A percentile compares a stretch with the other conserved stretches of the same genome.
Evolutionary conservation across 352 stramenopile species (phyloP).

Genomic region (Phytophthora chlamydospora): DNA sequence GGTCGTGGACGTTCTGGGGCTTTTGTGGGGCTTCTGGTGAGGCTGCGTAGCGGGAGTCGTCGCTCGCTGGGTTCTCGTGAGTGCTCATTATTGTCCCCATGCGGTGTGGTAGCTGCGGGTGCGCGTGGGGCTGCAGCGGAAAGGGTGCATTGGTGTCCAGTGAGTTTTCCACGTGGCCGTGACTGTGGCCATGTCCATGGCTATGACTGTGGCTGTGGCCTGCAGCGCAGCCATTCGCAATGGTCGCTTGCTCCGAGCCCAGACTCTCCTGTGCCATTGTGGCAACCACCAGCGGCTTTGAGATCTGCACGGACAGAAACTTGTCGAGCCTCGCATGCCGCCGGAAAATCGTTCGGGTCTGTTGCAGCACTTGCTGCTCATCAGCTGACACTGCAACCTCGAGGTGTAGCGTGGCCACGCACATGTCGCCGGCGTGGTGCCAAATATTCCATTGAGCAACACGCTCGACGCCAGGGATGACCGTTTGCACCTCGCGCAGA

Average conservation of each 20-base stretch:
- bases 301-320: slow-evolving; percentile 71
- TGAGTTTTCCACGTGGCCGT: slow-evolving; percentile 21
- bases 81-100: slow-evolving; percentile 54
- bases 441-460: slow-evolving; percentile 79
- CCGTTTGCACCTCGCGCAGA: slow-evolving; percentile 53
- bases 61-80: slow-evolving; percentile 67
- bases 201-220: slow-evolving; percentile 20
- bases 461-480: slow-evolving; percentile 46
- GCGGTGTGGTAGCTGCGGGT: slow-evolving; percentile 26
- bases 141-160: slow-evolving; percentile 14
- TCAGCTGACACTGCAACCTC: slow-evolving; percentile 50
- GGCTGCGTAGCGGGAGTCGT: slow-evolving; percentile 40
- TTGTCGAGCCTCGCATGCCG: slow-evolving; percentile 44
- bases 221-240: slow-evolving; percentile 26
- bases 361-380: slow-evolving; percentile 62
- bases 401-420: slow-evolving; percentile 66
- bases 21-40: slow-evolving; percentile 19
- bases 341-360: slow-evolving; percentile 57
- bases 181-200: slow-evolving; percentile 24
- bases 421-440: slow-evolving; percentile 69
- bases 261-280: slow-evolving; percentile 9
- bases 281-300: slow-evolving; percentile 43
- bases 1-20: slow-evolving; percentile 12
- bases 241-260: slow-evolving; percentile 5
- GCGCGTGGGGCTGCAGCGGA: slow-evolving; percentile 24